These are phyloP conservation scores for Rhizophlyctis rosea DNA, from an alignment of 192 early-diverging fungal species.

Conservation along the genomic window DNA sequence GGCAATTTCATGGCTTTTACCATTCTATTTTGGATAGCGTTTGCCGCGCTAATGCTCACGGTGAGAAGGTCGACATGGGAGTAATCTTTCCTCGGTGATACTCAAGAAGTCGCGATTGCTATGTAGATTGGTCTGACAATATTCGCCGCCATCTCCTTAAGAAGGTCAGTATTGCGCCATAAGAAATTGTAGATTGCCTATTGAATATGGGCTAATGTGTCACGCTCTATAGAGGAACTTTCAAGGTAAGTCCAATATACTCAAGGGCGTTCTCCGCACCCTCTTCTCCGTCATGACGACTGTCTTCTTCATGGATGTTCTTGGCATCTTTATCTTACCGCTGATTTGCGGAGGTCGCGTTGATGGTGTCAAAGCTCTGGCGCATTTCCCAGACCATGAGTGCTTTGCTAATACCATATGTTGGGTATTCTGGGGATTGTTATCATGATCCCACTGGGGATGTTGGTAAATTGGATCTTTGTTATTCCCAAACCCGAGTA, in stretches of 20 bases:
- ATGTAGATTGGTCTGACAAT: not conserved
- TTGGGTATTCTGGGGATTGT: not conserved
- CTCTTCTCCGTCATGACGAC: slow-evolving; percentile 8
- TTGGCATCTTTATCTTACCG: slow-evolving; percentile 4
- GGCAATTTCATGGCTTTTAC: no score
- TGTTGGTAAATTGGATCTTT: slow-evolving; percentile 10
- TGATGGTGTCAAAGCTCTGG: not conserved
- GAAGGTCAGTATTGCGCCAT: not conserved
- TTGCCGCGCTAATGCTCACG: not conserved
- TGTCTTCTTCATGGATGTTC: slow-evolving; percentile 9
- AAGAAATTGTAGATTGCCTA: not conserved
- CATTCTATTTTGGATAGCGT: slow-evolving; percentile 1
- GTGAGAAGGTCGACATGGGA: not conserved
- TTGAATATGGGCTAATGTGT: not conserved
- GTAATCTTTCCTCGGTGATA: not conserved
- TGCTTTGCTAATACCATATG: not conserved
- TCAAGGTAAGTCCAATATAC: no score
- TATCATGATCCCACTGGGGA: slow-evolving; percentile 3
- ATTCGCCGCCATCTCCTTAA: slow-evolving; percentile 9
- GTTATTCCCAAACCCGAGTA: slow-evolving; percentile 10
- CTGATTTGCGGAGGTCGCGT: slow-evolving; percentile 1
- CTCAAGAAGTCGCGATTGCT: not conserved
- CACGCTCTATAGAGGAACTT: no score
- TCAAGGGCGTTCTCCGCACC: not conserved
- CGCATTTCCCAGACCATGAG: not conserved